These are phyloP conservation scores for Puccinia horiana DNA, from an alignment of 1,284 basidiomycete genomes.

Conservation along the genomic window DNA sequence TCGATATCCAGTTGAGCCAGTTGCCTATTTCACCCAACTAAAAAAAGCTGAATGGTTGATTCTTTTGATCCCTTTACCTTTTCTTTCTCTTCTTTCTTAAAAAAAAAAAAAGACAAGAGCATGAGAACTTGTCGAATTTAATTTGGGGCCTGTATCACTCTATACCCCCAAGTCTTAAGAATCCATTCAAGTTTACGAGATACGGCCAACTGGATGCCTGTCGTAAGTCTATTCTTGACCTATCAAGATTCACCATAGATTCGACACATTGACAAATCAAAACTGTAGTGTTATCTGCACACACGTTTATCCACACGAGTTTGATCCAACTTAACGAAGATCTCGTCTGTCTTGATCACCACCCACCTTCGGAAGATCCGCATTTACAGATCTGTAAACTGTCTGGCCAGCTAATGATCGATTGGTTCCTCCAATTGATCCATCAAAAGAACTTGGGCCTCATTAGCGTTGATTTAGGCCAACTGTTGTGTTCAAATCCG, in stretches of 20 bases:
- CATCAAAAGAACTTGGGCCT: background rate
- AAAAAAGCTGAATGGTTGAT: background rate
- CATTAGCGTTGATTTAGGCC: conserved; percentile 36
- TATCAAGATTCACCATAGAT: background rate
- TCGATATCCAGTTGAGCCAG: conserved; percentile 37
- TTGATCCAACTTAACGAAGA: conserved; percentile 47
- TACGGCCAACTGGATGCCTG: conserved; percentile 29
- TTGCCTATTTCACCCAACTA: background rate
- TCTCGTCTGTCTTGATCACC: conserved; percentile 15
- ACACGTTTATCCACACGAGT: conserved; percentile 34
- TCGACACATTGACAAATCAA: background rate
- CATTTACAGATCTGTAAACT: conserved; percentile 21
- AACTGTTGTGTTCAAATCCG: conserved; percentile 33
- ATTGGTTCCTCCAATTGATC: conserved; percentile 34
- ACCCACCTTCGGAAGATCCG: background rate
- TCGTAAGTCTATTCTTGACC: conserved; percentile 15
- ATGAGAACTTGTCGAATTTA: conserved; percentile 8
- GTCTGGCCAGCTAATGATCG: conserved; percentile 25
- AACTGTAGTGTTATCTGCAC: conserved; percentile 35
- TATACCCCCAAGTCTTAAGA: conserved; percentile 14
- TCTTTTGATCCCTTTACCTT: too few species aligned
- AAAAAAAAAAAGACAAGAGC: conserved; percentile 20
- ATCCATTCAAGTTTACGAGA: conserved; percentile 26
- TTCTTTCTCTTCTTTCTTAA: background rate
- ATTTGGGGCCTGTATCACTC: conserved; percentile 29